Base-by-base conservation (phyloP, 139 green algal species). In the Limnomonas spitsbergensis region DNA sequence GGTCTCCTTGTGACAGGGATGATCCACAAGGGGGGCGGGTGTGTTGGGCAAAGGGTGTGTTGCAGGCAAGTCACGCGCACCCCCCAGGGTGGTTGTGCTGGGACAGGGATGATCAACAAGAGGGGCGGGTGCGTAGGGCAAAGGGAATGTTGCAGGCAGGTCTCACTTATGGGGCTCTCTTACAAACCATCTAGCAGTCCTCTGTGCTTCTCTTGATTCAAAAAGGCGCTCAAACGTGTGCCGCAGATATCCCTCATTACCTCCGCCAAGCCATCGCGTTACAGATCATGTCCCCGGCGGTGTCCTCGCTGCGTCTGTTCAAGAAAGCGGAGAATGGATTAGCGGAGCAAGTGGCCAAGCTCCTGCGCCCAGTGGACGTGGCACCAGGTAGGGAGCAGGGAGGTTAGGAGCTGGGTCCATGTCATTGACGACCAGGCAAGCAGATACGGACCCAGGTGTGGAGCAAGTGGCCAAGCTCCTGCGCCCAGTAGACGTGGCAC, bases 51-150 rank as follows among this genome's bases (percentile, higher is more conserved):
- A n/a, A n/a, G n/a, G n/a, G n/a, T n/a, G n/a, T n/a, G n/a, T 87
- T 14, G 32, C 47, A 29, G 47, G 47, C 20, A 56, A 94, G 89
- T 83, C 95, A 88, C 80, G 96, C 87, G 0, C 77, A 86, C 37
- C 83, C 89, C 73, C 32, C 34, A 32, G 54, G 69, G 53, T 20
- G n/a, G n/a, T n/a, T n/a, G n/a, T n/a, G n/a, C n/a, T n/a, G n/a
- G n/a, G n/a, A n/a, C n/a, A n/a, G n/a, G n/a, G n/a, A n/a, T n/a
- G n/a, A n/a, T n/a, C n/a, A n/a, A n/a, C n/a, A n/a, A n/a, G n/a
- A n/a, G n/a, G n/a, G n/a, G n/a, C n/a, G n/a, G n/a, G n/a, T n/a
- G n/a, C n/a, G n/a, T n/a, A n/a, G n/a, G n/a, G n/a, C n/a, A n/a
- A n/a, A n/a, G n/a, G n/a, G n/a, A n/a, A n/a, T n/a, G n/a, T 87